phyloP scores from a whole-genome alignment of 2,329 filamentous ascomycete species.

The Malbranchea zuffiana region DNA sequence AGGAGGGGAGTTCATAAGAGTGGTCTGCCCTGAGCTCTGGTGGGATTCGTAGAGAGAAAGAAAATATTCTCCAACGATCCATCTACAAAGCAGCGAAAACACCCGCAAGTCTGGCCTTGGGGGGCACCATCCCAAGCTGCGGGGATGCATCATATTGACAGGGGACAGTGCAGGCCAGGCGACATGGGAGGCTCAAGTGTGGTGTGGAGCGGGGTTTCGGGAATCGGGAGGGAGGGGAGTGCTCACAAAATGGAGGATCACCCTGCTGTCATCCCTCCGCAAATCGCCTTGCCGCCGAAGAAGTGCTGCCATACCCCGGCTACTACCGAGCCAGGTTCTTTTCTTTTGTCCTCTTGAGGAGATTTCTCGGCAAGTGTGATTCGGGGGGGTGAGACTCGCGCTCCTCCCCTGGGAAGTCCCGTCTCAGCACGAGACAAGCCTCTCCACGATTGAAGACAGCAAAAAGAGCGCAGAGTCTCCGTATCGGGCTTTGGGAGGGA shows the following conservation, averaged over 20 bases:
- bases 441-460: too few relatives aligned
- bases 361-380: too few relatives aligned
- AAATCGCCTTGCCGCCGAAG: slow-evolving; percentile 5
- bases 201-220: too few relatives aligned
- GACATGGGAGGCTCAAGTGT: too few relatives aligned
- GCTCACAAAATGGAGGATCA: slow-evolving; percentile 73
- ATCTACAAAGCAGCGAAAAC: not conserved
- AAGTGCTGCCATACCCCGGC: slow-evolving; percentile 1
- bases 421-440: too few relatives aligned
- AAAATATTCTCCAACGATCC: not conserved
- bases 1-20: not conserved
- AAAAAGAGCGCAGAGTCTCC: too few relatives aligned
- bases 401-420: too few relatives aligned
- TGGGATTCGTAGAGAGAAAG: not conserved
- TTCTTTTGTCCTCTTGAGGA: too few relatives aligned
- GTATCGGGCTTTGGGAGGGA: too few relatives aligned
- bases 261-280: slow-evolving; percentile 34
- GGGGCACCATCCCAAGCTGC: too few relatives aligned
- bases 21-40: too few relatives aligned
- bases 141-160: not conserved
- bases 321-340: not conserved
- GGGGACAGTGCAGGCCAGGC: slow-evolving; percentile 1
- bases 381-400: too few relatives aligned
- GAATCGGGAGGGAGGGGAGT: slow-evolving; percentile 1
- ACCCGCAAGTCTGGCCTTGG: not conserved